Percentiles rank a stretch among this genome's conserved stretches.
Conservation (phyloP, 495 filamentous ascomycete genomes). For the Tetracladium setigerum region DNA sequence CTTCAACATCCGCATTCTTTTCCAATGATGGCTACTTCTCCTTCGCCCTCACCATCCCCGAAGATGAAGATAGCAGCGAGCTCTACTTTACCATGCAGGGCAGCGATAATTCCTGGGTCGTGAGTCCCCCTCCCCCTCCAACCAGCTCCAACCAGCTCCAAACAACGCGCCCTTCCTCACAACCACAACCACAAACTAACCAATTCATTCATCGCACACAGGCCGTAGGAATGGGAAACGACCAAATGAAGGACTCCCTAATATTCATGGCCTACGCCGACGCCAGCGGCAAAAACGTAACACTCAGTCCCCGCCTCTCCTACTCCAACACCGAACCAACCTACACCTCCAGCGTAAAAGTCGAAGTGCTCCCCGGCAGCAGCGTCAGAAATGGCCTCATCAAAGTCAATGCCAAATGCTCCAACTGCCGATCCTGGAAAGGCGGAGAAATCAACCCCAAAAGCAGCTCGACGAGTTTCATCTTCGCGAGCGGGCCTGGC, state of each 20-base stretch:
- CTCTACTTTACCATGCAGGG: slow-evolving; percentile 17
- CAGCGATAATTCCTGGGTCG: slow-evolving; percentile 15
- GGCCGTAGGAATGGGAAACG: slow-evolving; percentile 42
- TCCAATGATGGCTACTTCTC: slow-evolving; percentile 12
- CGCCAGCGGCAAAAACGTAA: slow-evolving; percentile 35
- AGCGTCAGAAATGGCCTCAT: slow-evolving; percentile 33
- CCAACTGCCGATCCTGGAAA: slow-evolving; percentile 39
- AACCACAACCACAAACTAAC: too few relatives aligned
- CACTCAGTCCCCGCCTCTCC: slow-evolving; percentile 38
- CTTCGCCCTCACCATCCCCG: slow-evolving; percentile 19
- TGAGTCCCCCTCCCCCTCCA: slow-evolving; percentile 1
- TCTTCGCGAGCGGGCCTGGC: slow-evolving; percentile 48
- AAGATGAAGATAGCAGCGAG: slow-evolving; percentile 12
- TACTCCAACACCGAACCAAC: slow-evolving; percentile 41
- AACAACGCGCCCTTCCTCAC: too few relatives aligned
- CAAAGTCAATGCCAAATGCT: slow-evolving; percentile 40
- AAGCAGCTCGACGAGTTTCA: slow-evolving; percentile 35
- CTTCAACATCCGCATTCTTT: slow-evolving; percentile 10
- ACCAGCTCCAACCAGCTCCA: neutral
- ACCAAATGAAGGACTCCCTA: slow-evolving; percentile 41
- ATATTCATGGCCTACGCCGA: slow-evolving; percentile 44
- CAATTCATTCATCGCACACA: too few relatives aligned
- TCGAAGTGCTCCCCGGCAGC: slow-evolving; percentile 35
- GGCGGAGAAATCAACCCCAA: slow-evolving; percentile 29
- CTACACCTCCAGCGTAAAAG: slow-evolving; percentile 28